A percentile compares a stretch with the other conserved stretches of the same genome.
Evolutionary conservation across 371 early-diverging fungal genomes (phyloP).

Genomic region (Sporodiniella umbellata): DNA sequence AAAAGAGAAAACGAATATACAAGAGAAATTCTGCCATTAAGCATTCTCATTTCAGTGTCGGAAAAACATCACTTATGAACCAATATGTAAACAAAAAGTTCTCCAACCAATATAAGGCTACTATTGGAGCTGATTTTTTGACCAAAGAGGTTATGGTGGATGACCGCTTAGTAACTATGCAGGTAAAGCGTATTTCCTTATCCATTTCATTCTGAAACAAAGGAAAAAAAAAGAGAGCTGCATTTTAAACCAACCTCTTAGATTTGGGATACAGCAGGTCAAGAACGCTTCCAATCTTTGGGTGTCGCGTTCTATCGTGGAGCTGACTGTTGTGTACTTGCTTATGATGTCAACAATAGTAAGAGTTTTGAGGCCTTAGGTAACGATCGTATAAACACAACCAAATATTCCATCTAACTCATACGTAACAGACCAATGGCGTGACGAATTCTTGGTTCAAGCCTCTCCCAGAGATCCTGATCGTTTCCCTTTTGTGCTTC

Average conservation of each 20-base stretch:
- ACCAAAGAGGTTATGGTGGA: conserved; percentile 95
- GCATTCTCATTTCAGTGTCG: conserved; percentile 59
- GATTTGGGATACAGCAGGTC: conserved; percentile 95
- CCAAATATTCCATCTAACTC: background rate
- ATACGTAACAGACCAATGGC: conserved; percentile 67
- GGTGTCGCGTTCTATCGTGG: conserved; percentile 98
- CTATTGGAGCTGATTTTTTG: conserved; percentile 99
- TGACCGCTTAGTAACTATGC: conserved; percentile 86
- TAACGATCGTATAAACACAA: conserved; percentile 17
- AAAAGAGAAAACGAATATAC: conserved; percentile 4
- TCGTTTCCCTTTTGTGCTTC: conserved; percentile 95
- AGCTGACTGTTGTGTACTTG: conserved; percentile 98
- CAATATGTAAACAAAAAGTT: conserved; percentile 99
- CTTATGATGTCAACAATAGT: conserved; percentile 94
- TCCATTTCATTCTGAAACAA: no score
- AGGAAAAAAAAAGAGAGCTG: background rate
- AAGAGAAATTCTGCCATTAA: background rate
- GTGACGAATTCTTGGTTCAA: conserved; percentile 96
- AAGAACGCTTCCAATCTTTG: conserved; percentile 96
- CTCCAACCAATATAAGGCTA: conserved; percentile 98
- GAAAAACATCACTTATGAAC: conserved; percentile 99
- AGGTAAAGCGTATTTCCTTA: conserved; percentile 52
- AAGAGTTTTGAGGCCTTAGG: conserved; percentile 95
- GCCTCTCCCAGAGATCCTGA: conserved; percentile 93
- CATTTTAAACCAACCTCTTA: conserved; percentile 14